Base-by-base conservation (phyloP, 2,329 filamentous ascomycete species). In the Leptographium lundbergii region DNA sequence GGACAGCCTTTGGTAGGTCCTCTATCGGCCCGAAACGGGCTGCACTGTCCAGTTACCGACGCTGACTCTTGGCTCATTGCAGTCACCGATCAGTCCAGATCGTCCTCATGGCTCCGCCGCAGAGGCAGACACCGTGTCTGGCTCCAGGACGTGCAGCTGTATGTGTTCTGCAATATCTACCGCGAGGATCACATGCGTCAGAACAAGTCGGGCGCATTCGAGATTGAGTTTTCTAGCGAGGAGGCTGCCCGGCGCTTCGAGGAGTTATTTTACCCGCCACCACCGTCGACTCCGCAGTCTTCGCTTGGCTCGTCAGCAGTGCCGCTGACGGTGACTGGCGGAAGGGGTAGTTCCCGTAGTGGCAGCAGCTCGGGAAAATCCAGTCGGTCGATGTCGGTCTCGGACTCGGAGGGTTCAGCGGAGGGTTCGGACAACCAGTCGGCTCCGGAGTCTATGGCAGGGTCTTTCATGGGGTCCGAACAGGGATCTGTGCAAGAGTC, bases 1-100 rank as follows among this genome's bases (percentile, higher is more conserved):
- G 82, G 82, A 85, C 82, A 2, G 81, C 82, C 2, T 86, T 86
- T 64, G 71, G 81, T 84, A 71, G 29, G 76, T 65, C 10, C 13
- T 29, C 17, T 34, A 10, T 5, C 7, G 27, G 14, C 17, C 25
- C 4, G 36, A 39, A 39, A 39, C 9, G 13, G 36, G 13, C 4
- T 17, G 36, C 13, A 17, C 36, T 39, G 36, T 9, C 6, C 32
- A 11, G 6, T 7, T 34, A 9, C 32, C 10, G 32, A 10, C 1
- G 10, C 45, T 47, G n/a, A 34, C 17, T 52, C 17, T 29, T 32
- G 22, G 2, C 34, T 7, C 32, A 13, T 6, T 17, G 4, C 56
- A 83, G 81, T 84, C 27, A 82, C 80, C 1, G 72, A 78, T 56
- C 76, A 81, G 61, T 74, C 73, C 13, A 67, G 70, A 39, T 78